These are phyloP conservation scores for Avena sativa DNA, from an alignment of 176 grass and related monocot species.

Conservation along the genomic window DNA sequence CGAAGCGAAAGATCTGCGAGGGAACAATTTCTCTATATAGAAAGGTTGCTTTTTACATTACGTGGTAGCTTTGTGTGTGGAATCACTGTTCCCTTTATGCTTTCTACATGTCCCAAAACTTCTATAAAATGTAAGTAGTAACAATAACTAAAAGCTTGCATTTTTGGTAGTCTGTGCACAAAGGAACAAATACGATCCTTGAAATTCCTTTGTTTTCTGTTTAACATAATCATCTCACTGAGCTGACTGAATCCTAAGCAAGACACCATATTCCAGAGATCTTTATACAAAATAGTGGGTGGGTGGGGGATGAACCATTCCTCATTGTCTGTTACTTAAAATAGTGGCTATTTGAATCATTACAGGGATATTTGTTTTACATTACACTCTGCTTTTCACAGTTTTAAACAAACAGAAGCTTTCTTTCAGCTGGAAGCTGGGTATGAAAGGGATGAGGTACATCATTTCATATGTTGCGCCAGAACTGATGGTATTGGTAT, in stretches of 20 bases:
- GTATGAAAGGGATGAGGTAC: background rate
- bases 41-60: slow-evolving; percentile 21
- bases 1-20: background rate
- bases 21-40: background rate
- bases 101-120: slow-evolving; percentile 6
- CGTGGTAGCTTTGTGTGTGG: background rate
- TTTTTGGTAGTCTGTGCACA: background rate
- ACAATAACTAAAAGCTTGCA: background rate
- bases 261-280: background rate
- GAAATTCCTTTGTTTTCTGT: background rate
- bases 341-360: background rate
- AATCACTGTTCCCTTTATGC: background rate
- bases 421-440: slow-evolving; percentile 3
- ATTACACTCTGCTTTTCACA: slow-evolving; percentile 11
- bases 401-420: slow-evolving; percentile 15
- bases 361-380: background rate
- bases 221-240: slow-evolving; percentile 8
- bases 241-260: background rate
- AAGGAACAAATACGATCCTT: background rate
- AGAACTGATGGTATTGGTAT: background rate
- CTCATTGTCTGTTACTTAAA: background rate
- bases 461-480: background rate
- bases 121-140: background rate
- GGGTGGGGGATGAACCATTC: no score
- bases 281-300: background rate